A percentile compares a stretch with the other conserved stretches of the same genome.
These are phyloP conservation scores for Truncatella angustata DNA, from an alignment of 2,329 filamentous ascomycete genomes.

Conservation along the genomic window DNA sequence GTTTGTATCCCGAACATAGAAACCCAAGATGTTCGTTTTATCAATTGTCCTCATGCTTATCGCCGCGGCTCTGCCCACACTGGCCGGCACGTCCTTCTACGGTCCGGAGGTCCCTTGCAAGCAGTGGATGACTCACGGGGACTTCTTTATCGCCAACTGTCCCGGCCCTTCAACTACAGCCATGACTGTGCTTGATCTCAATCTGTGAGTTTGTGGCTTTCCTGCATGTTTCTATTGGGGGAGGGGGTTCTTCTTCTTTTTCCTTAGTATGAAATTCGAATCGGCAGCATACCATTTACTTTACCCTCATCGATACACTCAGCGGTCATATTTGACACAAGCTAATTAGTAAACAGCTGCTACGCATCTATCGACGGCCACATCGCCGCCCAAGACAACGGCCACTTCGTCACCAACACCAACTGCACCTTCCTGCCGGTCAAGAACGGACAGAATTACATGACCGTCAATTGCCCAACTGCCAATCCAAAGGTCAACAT, in stretches of 20 bases:
- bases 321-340: neutral
- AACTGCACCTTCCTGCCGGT: neutral
- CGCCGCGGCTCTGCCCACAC: neutral
- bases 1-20: neutral
- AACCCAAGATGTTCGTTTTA: neutral
- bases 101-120: neutral
- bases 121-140: neutral
- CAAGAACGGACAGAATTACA: neutral
- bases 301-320: neutral
- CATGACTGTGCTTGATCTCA: neutral
- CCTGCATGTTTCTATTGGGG: too few relatives aligned
- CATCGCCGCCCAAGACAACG: neutral
- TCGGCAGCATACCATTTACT: neutral
- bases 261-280: too few relatives aligned
- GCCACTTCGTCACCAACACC: neutral
- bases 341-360: neutral
- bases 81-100: neutral
- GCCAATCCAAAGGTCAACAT: neutral
- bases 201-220: neutral
- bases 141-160: conserved; percentile 3
- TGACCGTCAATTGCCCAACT: neutral
- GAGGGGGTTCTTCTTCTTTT: too few relatives aligned
- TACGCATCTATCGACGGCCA: neutral
- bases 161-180: neutral
- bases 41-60: neutral